Base-by-base conservation (phyloP, 441 rosid species). In the Aleurites moluccanus region DNA sequence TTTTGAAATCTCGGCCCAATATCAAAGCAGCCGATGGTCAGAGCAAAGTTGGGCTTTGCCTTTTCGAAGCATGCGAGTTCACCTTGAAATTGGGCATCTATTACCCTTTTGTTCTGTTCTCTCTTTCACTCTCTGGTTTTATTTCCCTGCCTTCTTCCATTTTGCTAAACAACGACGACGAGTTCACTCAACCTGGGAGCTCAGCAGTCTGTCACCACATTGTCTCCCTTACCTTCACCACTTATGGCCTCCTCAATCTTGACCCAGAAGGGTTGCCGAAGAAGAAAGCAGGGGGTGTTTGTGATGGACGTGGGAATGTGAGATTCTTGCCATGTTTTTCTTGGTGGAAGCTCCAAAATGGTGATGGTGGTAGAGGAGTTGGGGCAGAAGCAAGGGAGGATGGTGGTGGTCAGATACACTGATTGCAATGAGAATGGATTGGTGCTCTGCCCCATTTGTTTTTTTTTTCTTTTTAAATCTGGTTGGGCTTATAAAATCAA, bases 211-310 rank as follows among this genome's bases (percentile, higher is more conserved):
- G 89, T 60, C 92, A 91, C 82, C 97, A 94, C 88, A 88, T 94
- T 33, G 98, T 94, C 33, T 88, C 90, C 0, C 95, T 94, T 53
- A 94, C 98, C 64, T 94, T 97, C 79, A 86, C 97, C 77, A 91
- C 97, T 21, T 92, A 94, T 40, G 98, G 98, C 73, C 88, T 89
- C 75, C 96, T 94, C 85, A 83, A 88, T 64, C 89, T 92, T 53
- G 97, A 91, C 10, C 89, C 79, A 8, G 77, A 79, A 6, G 94
- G 93, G 30, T 61, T 92, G 59, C 90, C 89, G 7, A 85, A 69
- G 74, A 90, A 82, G 74, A 86, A 70, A 74, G 70, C 57, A 8
- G 85, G 83, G 25, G 80, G 76, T 5, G 80, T 77, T 1, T 94
- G 97, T 40, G 91, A 89, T 57, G 97, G 96, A 18, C 92, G 97